A percentile compares a stretch with the other conserved stretches of the same genome.
Evolutionary conservation across 169 alveolate species (phyloP).

Genomic region (Cryptosporidium tyzzeri): DNA sequence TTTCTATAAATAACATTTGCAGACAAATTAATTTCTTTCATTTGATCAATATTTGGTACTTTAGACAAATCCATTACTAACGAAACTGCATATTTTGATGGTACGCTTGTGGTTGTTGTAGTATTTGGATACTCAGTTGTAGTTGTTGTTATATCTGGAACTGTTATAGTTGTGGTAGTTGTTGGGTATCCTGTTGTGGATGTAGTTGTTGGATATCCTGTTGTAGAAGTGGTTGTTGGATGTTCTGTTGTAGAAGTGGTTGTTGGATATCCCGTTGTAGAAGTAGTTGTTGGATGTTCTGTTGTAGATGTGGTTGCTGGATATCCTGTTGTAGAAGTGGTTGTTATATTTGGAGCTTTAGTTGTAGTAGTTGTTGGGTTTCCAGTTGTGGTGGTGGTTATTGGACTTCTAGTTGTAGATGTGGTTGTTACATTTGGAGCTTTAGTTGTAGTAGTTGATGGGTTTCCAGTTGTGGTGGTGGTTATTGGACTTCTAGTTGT

Average conservation of each 20-base stretch:
- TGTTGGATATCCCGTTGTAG: neutral
- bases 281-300: neutral
- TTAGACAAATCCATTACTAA: constrained; percentile 68
- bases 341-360: neutral
- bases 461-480: neutral
- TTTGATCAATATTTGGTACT: constrained; percentile 59
- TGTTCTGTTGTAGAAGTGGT: constrained; percentile 1
- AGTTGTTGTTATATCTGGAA: constrained; percentile 3
- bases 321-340: neutral
- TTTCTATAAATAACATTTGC: constrained; percentile 68
- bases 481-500: neutral
- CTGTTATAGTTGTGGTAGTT: neutral
- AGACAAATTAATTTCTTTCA: constrained; percentile 64
- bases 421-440: constrained; percentile 9
- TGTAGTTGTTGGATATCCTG: neutral
- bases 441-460: constrained; percentile 12
- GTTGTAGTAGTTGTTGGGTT: constrained; percentile 5
- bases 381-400: neutral
- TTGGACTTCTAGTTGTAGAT: neutral
- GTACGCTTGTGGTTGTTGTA: constrained; percentile 26
- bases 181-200: constrained; percentile 2
- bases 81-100: constrained; percentile 68
- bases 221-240: too few relatives aligned
- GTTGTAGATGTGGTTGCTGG: neutral
- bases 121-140: neutral